A percentile compares a stretch with the other conserved stretches of the same genome.
These are phyloP conservation scores for Parastagonospora avenae DNA, from an alignment of 2,329 filamentous ascomycete species.

Conservation along the genomic window DNA sequence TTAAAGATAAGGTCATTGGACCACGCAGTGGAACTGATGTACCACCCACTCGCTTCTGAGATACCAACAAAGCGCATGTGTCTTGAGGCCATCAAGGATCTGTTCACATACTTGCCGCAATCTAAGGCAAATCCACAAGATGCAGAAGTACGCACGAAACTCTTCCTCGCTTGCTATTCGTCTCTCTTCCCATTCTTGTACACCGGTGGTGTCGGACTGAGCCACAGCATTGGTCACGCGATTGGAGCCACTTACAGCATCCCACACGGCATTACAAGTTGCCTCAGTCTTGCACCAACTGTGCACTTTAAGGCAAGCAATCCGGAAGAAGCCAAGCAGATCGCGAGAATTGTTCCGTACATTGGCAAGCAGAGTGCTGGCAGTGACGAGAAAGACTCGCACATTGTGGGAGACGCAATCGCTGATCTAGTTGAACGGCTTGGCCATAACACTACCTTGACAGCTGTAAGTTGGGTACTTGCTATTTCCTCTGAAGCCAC, in stretches of 20 bases:
- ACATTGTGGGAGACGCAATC: conserved; percentile 53
- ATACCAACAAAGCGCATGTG: conserved; percentile 54
- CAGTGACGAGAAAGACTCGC: conserved; percentile 51
- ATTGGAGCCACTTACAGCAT: conserved; percentile 62
- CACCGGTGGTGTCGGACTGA: conserved; percentile 57
- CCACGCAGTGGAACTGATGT: conserved; percentile 61
- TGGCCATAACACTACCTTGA: conserved; percentile 47
- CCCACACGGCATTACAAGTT: conserved; percentile 62
- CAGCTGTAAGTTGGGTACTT: conserved; percentile 30
- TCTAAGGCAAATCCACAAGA: conserved; percentile 55
- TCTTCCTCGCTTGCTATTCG: conserved; percentile 60
- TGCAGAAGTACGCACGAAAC: conserved; percentile 56
- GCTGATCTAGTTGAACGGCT: conserved; percentile 52
- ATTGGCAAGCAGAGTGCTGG: conserved; percentile 51
- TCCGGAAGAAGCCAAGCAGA: conserved; percentile 53
- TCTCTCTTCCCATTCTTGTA: conserved; percentile 56
- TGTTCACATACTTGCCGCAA: conserved; percentile 59
- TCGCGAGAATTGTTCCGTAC: conserved; percentile 54
- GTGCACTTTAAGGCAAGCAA: conserved; percentile 58
- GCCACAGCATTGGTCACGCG: conserved; percentile 57
- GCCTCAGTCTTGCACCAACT: conserved; percentile 59
- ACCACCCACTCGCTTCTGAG: conserved; percentile 59
- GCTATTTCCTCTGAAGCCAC: not conserved
- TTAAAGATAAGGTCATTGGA: conserved; percentile 56
- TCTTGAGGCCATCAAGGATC: conserved; percentile 54